These are phyloP conservation scores for Penicillium longicatenatum DNA, from an alignment of 495 filamentous ascomycete species.

Conservation along the genomic window DNA sequence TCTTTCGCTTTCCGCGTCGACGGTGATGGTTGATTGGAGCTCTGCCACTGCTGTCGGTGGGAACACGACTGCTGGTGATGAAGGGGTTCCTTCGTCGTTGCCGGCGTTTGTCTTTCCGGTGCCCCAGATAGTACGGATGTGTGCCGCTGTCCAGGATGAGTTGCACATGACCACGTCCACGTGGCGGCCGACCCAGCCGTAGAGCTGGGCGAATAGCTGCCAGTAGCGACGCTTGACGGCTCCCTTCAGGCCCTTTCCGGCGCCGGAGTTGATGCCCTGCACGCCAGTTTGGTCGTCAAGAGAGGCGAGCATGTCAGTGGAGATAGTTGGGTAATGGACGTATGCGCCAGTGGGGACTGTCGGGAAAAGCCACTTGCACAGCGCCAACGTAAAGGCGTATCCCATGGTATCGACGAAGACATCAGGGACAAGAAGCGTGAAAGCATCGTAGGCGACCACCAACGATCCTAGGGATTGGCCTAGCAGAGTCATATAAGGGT, in stretches of 20 bases:
- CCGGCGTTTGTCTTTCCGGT: constrained; percentile 22
- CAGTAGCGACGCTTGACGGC: constrained; percentile 77
- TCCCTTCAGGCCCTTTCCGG: constrained; percentile 69
- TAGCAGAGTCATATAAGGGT: constrained; percentile 91
- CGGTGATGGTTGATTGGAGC: constrained; percentile 68
- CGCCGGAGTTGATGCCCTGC: constrained; percentile 81
- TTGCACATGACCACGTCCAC: constrained; percentile 97
- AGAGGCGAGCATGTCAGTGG: constrained; percentile 92
- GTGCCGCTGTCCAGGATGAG: constrained; percentile 86
- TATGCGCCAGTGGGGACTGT: constrained; percentile 86
- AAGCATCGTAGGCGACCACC: constrained; percentile 88
- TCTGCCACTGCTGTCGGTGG: constrained; percentile 89
- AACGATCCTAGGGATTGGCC: constrained; percentile 89
- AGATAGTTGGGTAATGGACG: constrained; percentile 97
- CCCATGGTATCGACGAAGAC: constrained; percentile 98
- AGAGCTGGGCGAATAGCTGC: constrained; percentile 78
- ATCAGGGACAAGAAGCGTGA: constrained; percentile 86
- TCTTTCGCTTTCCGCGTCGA: constrained; percentile 65
- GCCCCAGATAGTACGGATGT: constrained; percentile 82
- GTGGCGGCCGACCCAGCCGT: constrained; percentile 75
- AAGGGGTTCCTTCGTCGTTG: constrained; percentile 32
- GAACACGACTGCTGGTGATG: constrained; percentile 67
- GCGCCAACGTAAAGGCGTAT: constrained; percentile 85
- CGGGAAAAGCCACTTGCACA: constrained; percentile 81
- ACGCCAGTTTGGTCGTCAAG: constrained; percentile 66